Conservation (phyloP, 2,329 filamentous ascomycete genomes). For the Parasarocladium wereldwijsianum region DNA sequence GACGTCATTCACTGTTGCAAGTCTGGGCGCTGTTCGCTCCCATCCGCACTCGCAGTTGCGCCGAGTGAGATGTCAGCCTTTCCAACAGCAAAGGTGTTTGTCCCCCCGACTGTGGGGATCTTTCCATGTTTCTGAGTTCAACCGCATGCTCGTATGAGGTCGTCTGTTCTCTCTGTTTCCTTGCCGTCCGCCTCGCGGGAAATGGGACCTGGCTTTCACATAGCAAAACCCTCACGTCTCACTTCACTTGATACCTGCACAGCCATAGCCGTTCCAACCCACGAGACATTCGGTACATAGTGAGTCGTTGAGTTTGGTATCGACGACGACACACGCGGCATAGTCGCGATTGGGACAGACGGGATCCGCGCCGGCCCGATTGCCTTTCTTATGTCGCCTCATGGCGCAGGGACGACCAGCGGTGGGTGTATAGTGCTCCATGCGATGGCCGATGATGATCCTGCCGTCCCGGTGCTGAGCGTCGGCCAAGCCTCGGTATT, state of each 20-base stretch:
- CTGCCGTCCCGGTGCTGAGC: slow-evolving; percentile 3
- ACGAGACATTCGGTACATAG: slow-evolving; percentile 2
- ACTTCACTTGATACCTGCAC: slow-evolving; percentile 2
- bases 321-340: slow-evolving; percentile 1
- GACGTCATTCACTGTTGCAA: too few relatives aligned
- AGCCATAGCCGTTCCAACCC: slow-evolving; percentile 1
- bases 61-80: too few relatives aligned
- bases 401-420: slow-evolving; percentile 1
- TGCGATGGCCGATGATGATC: slow-evolving; percentile 4
- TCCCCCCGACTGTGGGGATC: too few relatives aligned
- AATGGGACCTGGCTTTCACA: too few relatives aligned
- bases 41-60: too few relatives aligned
- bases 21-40: too few relatives aligned
- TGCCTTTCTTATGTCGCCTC: background rate
- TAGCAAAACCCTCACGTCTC: too few relatives aligned
- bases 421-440: slow-evolving; percentile 3
- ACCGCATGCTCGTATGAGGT: too few relatives aligned
- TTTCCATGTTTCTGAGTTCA: too few relatives aligned
- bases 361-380: slow-evolving; percentile 1
- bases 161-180: too few relatives aligned
- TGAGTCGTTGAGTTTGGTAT: background rate
- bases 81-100: too few relatives aligned
- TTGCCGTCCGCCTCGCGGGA: too few relatives aligned
- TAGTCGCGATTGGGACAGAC: slow-evolving; percentile 2
- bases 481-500: slow-evolving; percentile 4